phyloP scores from a whole-genome alignment of 257 asterid species.

The Solanum neorickii region DNA sequence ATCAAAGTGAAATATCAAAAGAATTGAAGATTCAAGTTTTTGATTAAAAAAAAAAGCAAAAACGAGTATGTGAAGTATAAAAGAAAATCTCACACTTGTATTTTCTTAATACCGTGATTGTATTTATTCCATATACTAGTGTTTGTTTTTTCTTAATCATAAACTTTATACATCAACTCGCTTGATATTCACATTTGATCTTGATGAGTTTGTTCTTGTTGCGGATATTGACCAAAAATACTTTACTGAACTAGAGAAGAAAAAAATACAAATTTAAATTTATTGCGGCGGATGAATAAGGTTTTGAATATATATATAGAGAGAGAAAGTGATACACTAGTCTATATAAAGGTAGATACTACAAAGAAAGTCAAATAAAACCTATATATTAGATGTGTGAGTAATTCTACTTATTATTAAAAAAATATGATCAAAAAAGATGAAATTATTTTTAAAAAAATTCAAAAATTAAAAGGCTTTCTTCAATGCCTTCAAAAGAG shows the following conservation, averaged over 20 bases:
- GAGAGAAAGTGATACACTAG: too few relatives aligned
- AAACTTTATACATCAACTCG: not conserved
- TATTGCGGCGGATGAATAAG: too few relatives aligned
- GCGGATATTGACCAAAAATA: not conserved
- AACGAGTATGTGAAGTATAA: not conserved
- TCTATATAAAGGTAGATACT: not conserved
- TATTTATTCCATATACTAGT: too few relatives aligned
- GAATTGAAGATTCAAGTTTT: not conserved
- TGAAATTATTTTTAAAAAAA: too few relatives aligned
- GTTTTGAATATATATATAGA: too few relatives aligned
- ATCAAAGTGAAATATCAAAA: too few relatives aligned
- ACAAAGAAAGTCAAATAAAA: too few relatives aligned
- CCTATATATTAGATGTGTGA: too few relatives aligned
- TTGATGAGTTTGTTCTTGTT: not conserved
- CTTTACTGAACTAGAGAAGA: not conserved
- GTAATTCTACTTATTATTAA: not conserved
- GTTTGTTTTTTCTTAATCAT: not conserved
- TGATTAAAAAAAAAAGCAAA: not conserved
- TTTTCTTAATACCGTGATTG: not conserved
- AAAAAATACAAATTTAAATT: too few relatives aligned
- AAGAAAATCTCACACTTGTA: not conserved
- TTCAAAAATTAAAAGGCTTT: too few relatives aligned
- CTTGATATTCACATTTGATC: not conserved
- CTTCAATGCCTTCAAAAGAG: not conserved
- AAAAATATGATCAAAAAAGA: too few relatives aligned